phyloP scores from a whole-genome alignment of 2,329 filamentous ascomycete genomes.

The Clarireedia monteithiana region DNA sequence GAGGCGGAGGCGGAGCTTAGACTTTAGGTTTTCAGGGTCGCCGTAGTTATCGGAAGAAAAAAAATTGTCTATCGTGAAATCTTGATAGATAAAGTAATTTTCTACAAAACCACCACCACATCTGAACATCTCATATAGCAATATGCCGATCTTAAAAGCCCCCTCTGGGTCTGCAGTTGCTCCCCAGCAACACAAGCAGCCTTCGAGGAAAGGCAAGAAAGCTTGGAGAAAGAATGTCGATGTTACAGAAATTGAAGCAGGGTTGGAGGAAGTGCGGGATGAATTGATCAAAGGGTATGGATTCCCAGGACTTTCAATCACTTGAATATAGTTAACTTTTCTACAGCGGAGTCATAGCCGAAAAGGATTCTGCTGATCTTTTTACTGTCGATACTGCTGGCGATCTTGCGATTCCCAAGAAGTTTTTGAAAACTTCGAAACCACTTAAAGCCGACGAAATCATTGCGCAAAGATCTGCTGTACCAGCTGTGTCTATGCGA shows the following conservation, averaged over 20 bases:
- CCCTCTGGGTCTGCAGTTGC: slow-evolving; percentile 44
- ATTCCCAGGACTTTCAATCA: slow-evolving; percentile 1
- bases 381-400: slow-evolving; percentile 77
- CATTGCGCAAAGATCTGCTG: slow-evolving; percentile 71
- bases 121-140: slow-evolving; percentile 5
- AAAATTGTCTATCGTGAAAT: slow-evolving; percentile 4
- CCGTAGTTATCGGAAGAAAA: slow-evolving; percentile 10
- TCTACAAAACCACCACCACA: background rate
- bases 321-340: slow-evolving; percentile 11
- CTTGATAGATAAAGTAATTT: slow-evolving; percentile 6
- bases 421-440: slow-evolving; percentile 63
- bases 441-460: slow-evolving; percentile 87
- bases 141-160: slow-evolving; percentile 29
- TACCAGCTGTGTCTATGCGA: slow-evolving; percentile 69
- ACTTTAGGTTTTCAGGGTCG: background rate
- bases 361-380: slow-evolving; percentile 75
- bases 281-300: slow-evolving; percentile 82
- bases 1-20: background rate
- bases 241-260: slow-evolving; percentile 74
- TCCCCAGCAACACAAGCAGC: slow-evolving; percentile 76
- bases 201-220: slow-evolving; percentile 95
- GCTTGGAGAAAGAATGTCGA: slow-evolving; percentile 99
- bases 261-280: slow-evolving; percentile 75
- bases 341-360: slow-evolving; percentile 70
- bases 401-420: slow-evolving; percentile 56